These are phyloP conservation scores for Dictyostelium purpureum DNA, from an alignment of 78 protist genomes.

Conservation along the genomic window DNA sequence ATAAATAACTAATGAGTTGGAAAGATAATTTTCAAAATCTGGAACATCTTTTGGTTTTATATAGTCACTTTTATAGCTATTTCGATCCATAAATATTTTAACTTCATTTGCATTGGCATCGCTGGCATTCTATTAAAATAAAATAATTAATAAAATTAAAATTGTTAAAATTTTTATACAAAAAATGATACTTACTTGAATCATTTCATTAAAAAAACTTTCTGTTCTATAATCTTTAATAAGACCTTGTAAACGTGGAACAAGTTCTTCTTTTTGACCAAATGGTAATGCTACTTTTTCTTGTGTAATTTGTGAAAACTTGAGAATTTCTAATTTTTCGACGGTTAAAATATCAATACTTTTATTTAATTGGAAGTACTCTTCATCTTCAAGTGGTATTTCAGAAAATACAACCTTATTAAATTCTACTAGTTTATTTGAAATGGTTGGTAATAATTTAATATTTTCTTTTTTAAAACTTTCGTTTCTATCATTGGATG, in stretches of 20 bases:
- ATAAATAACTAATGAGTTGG: background rate
- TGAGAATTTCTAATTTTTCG: background rate
- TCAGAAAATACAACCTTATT: background rate
- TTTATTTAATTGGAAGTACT: background rate
- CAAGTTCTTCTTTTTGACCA: constrained; percentile 27
- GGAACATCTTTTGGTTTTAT: too few species aligned
- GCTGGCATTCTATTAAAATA: constrained; percentile 83
- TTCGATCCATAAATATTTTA: constrained; percentile 33
- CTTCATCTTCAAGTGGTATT: background rate
- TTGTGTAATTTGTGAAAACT: background rate
- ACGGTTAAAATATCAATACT: too few species aligned
- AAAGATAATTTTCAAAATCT: background rate
- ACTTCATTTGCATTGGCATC: constrained; percentile 82
- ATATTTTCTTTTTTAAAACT: too few species aligned
- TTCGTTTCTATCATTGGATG: too few species aligned
- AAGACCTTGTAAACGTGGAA: background rate
- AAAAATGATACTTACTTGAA: constrained; percentile 35
- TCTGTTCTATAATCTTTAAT: background rate
- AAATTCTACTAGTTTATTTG: background rate
- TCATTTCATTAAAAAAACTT: constrained; percentile 52
- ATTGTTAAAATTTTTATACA: background rate
- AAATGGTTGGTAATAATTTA: background rate
- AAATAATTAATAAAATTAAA: background rate
- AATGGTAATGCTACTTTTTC: background rate
- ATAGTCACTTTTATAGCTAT: too few species aligned